Conservation (phyloP, 1,284 basidiomycete genomes). For the Ustilago trichophora region DNA sequence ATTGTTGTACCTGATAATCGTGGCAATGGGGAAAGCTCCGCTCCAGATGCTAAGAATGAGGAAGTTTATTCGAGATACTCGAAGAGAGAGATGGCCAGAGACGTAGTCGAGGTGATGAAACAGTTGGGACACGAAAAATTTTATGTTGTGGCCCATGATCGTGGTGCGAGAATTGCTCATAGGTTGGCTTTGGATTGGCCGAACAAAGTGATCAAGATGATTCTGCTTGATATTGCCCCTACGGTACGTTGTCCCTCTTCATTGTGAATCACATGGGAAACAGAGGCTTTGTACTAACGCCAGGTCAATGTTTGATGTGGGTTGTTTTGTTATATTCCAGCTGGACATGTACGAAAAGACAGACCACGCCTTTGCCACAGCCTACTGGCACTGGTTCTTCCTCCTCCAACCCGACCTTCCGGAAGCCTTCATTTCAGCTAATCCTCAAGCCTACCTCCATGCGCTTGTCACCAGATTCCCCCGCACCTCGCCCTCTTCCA, state of each 20-base stretch:
- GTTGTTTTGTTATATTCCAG: too few species aligned
- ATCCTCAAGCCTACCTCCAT: constrained; percentile 63
- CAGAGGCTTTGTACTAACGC: too few species aligned
- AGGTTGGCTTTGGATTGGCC: constrained; percentile 67
- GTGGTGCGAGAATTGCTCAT: constrained; percentile 68
- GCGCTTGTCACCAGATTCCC: constrained; percentile 41
- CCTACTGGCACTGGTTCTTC: constrained; percentile 68
- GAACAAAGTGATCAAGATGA: constrained; percentile 58
- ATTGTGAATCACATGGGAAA: too few species aligned
- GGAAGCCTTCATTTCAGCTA: constrained; percentile 66
- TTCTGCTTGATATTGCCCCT: constrained; percentile 63
- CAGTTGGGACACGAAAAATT: constrained; percentile 60
- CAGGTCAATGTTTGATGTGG: too few species aligned
- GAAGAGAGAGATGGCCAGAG: constrained; percentile 67
- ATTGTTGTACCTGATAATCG: constrained; percentile 67
- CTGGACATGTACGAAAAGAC: constrained; percentile 67
- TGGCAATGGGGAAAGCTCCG: constrained; percentile 53
- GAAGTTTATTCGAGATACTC: constrained; percentile 60
- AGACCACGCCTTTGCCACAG: constrained; percentile 61
- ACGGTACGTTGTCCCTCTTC: too few species aligned
- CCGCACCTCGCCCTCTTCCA: not conserved
- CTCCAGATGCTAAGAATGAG: constrained; percentile 54
- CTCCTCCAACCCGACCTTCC: constrained; percentile 64
- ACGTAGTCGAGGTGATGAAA: constrained; percentile 66
- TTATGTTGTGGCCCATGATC: constrained; percentile 66